Evolutionary conservation across 2,329 filamentous ascomycete genomes (phyloP), one percentile per base, ranked within the genome.

Genomic region (Fusarium siculi): DNA sequence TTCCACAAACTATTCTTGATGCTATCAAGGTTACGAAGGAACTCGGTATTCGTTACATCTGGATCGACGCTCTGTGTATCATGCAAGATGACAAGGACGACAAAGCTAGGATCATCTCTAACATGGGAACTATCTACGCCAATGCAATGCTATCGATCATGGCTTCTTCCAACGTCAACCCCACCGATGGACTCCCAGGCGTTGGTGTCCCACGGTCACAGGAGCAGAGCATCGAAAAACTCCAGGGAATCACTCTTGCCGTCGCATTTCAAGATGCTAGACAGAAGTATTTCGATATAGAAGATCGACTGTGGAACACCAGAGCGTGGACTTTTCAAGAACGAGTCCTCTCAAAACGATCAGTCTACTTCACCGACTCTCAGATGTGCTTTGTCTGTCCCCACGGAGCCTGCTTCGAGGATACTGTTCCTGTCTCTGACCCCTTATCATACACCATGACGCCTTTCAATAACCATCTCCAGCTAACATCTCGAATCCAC

Each of bases 321-420:
- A 56, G 68, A 42, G 68, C 66, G 0, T 70, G 68, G 68, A 70
- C 66, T 0, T 70, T 70, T 4, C 68, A 70, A 23, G 68, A 70
- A 14, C 40, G 68, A 9, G 58, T 65, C 4, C 66, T 70, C 18
- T 70, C 68, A 15, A n/a, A 19, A 12, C 61, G 50, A 25, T 47
- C 68, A 8, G 60, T 70, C 4, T 70, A 59, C 14, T 70, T 70
- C 8, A 70, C 68, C 19, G 37, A 25, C 4, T 56, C 68, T 0
- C 68, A 70, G 9, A 66, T 70, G 49, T 70, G 68, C n/a, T 70
- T 70, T 5, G 66, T 66, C 2, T 70, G 66, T 14, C 50, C 54
- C 1, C 66, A 70, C 2, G 66, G 66, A 19, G 60, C 68, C 3
- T 34, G 34, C 3, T 70, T 60, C 23, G 68, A 70, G 5, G 68